phyloP scores from a whole-genome alignment of 257 asterid species.

The Solanum megistacrolobum region DNA sequence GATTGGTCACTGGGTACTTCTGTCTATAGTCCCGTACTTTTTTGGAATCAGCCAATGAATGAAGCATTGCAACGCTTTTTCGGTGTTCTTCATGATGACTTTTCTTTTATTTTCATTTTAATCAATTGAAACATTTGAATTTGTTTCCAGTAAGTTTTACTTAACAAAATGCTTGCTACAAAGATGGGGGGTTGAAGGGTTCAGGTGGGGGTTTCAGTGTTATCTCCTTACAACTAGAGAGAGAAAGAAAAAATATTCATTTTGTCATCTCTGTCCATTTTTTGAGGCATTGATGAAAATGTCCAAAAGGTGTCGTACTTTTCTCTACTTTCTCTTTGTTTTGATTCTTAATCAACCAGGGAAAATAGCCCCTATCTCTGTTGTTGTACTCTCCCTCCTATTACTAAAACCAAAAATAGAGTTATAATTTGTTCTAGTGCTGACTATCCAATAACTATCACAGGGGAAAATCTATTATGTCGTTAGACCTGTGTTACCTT shows the following conservation, averaged over 20 bases:
- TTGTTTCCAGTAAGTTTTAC: neutral
- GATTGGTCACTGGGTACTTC: neutral
- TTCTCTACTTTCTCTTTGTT: neutral
- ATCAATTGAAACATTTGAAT: neutral
- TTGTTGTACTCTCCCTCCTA: neutral
- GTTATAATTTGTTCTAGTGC: neutral
- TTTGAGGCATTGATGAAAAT: neutral
- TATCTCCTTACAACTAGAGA: neutral
- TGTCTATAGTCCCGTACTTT: neutral
- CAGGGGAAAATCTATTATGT: slow-evolving; percentile 79
- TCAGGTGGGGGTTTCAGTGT: neutral
- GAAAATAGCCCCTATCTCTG: neutral
- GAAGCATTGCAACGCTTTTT: neutral
- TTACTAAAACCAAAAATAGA: neutral
- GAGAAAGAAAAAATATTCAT: neutral
- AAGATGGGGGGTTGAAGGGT: too few species aligned
- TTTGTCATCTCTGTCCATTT: neutral
- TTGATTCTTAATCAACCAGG: neutral
- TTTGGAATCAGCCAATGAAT: neutral
- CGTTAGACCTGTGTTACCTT: slow-evolving; percentile 80
- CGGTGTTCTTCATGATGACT: neutral
- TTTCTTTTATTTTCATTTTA: neutral
- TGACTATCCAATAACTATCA: slow-evolving; percentile 3
- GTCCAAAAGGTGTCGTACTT: neutral
- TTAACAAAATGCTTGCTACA: neutral